Evolutionary conservation across 2,329 filamentous ascomycete species (phyloP), one percentile per base, ranked within the genome.

Genomic region (Arthrinium puccinioides): DNA sequence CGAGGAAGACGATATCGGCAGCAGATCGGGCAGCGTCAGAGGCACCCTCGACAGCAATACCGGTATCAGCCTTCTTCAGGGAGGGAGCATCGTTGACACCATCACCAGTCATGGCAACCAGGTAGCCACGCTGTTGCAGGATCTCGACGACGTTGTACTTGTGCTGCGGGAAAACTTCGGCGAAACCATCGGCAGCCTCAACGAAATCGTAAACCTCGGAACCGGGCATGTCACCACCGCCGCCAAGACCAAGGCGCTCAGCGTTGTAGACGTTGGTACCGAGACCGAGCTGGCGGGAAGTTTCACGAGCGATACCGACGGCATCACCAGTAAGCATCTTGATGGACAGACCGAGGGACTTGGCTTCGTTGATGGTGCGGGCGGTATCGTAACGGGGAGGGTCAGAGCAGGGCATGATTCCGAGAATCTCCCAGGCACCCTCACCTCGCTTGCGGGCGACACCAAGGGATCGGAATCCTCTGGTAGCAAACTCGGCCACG

Each of bases 261-360:
- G 87, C 86, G 56, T 94, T 92, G 73, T 94, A 94, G 54, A 94
- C 81, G 64, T 94, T 94, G 56, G 87, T 92, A 55, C 87, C 87
- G 43, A 94, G 82, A 70, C 87, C 87, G 48, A 94, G 83, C 66
- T 92, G 86, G 55, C 87, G 85, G 38, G 87, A 92, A 51, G 87
- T 94, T 66, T 94, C 87, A 69, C 85, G 82, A 52, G 87, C 87
- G 61, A 94, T 94, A 63, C 87, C 88, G 59, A 94, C 87, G 49
- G 88, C 87, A 60, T 94, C 87, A 75, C 87, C 87, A 66, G 88
- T 94, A 68, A 94, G 77, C 87, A 94, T 94, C 76, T 94, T 94
- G 67, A 94, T 88, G 50, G 84, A 88, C 44, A 94, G 73, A 72
- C 87, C 87, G 41, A 94, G 79, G 46, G 71, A 75, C 74, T 92